Evolutionary conservation across 148 eudicot genomes (phyloP).

Genomic region (Arctostaphylos glauca): DNA sequence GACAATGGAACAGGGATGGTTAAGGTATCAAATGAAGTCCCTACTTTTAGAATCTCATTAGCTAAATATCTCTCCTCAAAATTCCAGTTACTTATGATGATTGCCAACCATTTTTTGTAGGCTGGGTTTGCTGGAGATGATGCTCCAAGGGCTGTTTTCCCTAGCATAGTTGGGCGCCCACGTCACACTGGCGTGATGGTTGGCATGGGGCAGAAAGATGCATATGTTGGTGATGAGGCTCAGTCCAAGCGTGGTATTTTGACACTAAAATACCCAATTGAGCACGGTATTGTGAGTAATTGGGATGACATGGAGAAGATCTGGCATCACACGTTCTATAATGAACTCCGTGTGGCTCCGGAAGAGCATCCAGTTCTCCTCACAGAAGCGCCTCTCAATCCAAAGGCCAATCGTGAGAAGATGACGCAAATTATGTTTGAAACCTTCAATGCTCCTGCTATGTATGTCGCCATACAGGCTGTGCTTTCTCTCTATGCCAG

Average conservation of each 20-base stretch:
- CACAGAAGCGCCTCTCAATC: conserved; percentile 61
- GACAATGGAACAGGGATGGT: conserved; percentile 19
- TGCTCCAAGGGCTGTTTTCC: conserved; percentile 59
- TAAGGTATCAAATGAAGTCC: conserved; percentile 10
- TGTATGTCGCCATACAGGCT: conserved; percentile 62
- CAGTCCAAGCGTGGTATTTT: conserved; percentile 56
- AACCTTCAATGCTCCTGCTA: conserved; percentile 58
- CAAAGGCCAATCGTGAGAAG: conserved; percentile 62
- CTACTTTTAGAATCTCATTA: background rate
- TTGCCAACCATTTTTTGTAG: conserved; percentile 17
- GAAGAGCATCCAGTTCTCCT: conserved; percentile 56
- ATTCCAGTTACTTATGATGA: background rate
- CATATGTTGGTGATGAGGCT: conserved; percentile 61
- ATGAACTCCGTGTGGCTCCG: conserved; percentile 60
- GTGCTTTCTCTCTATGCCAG: conserved; percentile 59
- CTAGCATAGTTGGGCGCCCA: conserved; percentile 56
- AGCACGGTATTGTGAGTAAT: conserved; percentile 56
- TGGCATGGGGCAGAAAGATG: conserved; percentile 64
- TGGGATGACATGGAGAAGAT: conserved; percentile 69
- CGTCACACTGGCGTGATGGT: conserved; percentile 67
- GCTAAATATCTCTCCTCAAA: background rate
- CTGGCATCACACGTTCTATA: conserved; percentile 62
- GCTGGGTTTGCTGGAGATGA: conserved; percentile 68
- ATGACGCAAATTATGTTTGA: conserved; percentile 63
- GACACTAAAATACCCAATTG: conserved; percentile 54